These are phyloP conservation scores for Boletus subparvulus DNA, from an alignment of 768 basidiomycete genomes.

Conservation along the genomic window DNA sequence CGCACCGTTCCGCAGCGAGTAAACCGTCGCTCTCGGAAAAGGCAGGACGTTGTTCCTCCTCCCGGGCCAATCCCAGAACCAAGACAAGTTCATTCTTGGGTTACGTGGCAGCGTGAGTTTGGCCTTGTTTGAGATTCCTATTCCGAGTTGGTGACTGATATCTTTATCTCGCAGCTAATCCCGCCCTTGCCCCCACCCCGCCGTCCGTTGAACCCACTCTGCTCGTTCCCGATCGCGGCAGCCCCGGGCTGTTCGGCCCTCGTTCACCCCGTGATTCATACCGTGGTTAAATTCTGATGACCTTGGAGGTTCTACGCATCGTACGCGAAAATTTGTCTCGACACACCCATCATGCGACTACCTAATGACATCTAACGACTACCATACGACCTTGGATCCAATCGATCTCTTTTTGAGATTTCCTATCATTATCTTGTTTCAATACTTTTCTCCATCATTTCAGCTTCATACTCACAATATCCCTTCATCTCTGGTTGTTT, in stretches of 20 bases:
- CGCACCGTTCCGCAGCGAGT: conserved; percentile 45
- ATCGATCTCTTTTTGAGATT: neutral
- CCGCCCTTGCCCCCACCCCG: conserved; percentile 55
- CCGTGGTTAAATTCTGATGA: conserved; percentile 11
- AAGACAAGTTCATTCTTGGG: conserved; percentile 53
- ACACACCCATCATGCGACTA: neutral
- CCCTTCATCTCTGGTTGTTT: neutral
- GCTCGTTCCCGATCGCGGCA: conserved; percentile 55
- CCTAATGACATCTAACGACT: conserved; percentile 22
- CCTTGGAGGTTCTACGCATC: neutral
- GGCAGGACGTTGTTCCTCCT: conserved; percentile 34
- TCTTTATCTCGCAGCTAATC: conserved; percentile 50
- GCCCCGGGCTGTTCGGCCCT: conserved; percentile 77
- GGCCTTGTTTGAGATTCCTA: conserved; percentile 8
- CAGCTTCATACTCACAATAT: neutral
- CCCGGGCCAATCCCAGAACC: conserved; percentile 39
- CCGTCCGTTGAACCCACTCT: conserved; percentile 58
- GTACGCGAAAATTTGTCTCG: neutral
- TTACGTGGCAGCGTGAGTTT: conserved; percentile 65
- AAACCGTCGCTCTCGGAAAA: conserved; percentile 45
- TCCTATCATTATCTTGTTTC: conserved; percentile 30
- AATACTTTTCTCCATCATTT: neutral
- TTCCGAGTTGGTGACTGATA: conserved; percentile 2
- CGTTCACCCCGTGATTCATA: conserved; percentile 55
- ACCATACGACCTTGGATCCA: conserved; percentile 14